Conservation (phyloP, 2,329 filamentous ascomycete species). For the Amylocarpus encephaloides region DNA sequence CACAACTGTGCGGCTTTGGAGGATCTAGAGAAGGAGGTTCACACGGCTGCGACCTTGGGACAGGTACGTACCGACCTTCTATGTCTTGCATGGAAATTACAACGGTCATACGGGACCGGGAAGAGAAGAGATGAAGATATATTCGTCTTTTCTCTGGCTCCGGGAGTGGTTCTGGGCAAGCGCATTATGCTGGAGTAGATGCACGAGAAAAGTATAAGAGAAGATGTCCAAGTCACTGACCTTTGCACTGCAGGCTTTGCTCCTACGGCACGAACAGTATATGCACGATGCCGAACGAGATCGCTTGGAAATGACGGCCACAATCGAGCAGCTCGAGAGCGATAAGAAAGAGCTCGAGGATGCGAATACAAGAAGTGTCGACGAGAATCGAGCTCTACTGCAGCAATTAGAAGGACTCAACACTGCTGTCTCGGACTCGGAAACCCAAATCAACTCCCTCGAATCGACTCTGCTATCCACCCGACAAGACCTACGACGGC, state of each 20-base stretch:
- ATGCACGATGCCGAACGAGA: slow-evolving; percentile 89
- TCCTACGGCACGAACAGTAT: slow-evolving; percentile 88
- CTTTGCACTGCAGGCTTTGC: slow-evolving; percentile 72
- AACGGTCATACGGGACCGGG: background rate
- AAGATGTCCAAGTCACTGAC: slow-evolving; percentile 51
- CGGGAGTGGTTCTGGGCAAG: background rate
- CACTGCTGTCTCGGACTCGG: slow-evolving; percentile 69
- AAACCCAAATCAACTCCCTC: slow-evolving; percentile 69
- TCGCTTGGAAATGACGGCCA: slow-evolving; percentile 62
- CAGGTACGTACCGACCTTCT: slow-evolving; percentile 60
- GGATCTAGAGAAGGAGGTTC: slow-evolving; percentile 80
- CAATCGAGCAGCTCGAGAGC: slow-evolving; percentile 68
- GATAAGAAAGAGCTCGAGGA: slow-evolving; percentile 69
- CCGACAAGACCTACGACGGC: slow-evolving; percentile 66
- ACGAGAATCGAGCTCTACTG: slow-evolving; percentile 75
- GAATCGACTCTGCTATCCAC: slow-evolving; percentile 71
- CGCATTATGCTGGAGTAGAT: background rate
- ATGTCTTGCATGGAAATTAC: slow-evolving; percentile 15
- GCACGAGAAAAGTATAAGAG: background rate
- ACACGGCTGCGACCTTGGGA: slow-evolving; percentile 78
- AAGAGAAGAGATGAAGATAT: background rate
- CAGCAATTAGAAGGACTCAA: slow-evolving; percentile 84
- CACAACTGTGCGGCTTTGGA: slow-evolving; percentile 75
- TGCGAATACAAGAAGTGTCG: slow-evolving; percentile 69
- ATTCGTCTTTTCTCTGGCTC: background rate